These are phyloP conservation scores for Leptographium galeiforme DNA, from an alignment of 2,329 filamentous ascomycete species.

Conservation along the genomic window DNA sequence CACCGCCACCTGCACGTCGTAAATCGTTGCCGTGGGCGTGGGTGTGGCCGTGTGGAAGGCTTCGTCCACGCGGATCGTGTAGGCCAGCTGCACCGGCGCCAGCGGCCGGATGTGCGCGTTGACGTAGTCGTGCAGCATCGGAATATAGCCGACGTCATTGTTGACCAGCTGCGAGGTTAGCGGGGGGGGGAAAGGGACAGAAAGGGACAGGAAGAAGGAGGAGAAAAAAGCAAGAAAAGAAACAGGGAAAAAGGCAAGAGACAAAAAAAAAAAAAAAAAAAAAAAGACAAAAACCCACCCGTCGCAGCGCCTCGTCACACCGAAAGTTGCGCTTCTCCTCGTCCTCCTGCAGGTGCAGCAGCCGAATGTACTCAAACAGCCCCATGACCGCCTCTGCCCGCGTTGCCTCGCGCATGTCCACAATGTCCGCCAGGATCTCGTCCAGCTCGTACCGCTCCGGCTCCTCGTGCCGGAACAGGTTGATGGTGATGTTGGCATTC, in stretches of 20 bases:
- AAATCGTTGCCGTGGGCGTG: slow-evolving; percentile 62
- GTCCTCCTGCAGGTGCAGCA: slow-evolving; percentile 78
- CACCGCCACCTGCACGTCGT: slow-evolving; percentile 75
- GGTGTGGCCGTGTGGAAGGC: slow-evolving; percentile 43
- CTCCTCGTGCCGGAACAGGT: slow-evolving; percentile 68
- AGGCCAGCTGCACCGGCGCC: slow-evolving; percentile 69
- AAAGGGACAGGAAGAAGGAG: not conserved
- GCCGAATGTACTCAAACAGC: slow-evolving; percentile 88
- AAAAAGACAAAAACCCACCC: slow-evolving; percentile 36
- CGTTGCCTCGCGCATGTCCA: slow-evolving; percentile 79
- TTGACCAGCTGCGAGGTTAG: slow-evolving; percentile 47
- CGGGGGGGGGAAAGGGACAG: no score
- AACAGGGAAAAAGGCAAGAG: not conserved
- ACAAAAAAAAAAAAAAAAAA: not conserved
- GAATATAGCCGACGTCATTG: slow-evolving; percentile 70
- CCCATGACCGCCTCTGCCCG: slow-evolving; percentile 80
- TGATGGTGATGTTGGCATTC: slow-evolving; percentile 82
- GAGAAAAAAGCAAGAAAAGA: no score
- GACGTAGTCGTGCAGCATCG: slow-evolving; percentile 69
- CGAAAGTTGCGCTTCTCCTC: slow-evolving; percentile 89
- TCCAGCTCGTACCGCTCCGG: slow-evolving; percentile 76
- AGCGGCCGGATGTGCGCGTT: slow-evolving; percentile 65
- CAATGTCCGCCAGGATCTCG: slow-evolving; percentile 64
- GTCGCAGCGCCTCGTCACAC: slow-evolving; percentile 71
- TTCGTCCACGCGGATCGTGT: slow-evolving; percentile 88